Base-by-base conservation (phyloP, 1,139 yeast genomes). In the Geotrichum restrictum region DNA sequence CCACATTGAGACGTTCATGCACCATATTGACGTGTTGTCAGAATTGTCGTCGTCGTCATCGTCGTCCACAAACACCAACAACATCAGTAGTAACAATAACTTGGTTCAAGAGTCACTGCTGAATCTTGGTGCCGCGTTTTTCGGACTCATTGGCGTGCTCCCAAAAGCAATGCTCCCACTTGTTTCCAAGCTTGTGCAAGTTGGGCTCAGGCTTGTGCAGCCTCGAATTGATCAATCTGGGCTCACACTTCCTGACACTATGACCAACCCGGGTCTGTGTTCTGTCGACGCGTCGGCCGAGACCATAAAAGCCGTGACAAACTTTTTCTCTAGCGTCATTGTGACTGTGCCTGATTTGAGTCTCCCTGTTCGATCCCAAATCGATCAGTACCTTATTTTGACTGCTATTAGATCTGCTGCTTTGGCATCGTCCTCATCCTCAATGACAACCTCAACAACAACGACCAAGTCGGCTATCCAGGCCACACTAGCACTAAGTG, bases 181-280 rank as follows among this genome's bases (percentile, higher is more conserved):
- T 16, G 46, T 60, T 16, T 22, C 54, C 10, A 49, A 55, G 29
- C 56, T 62, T 13, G 56, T 62, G 48, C 51, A 53, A 51, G 52
- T 49, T 22, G 57, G 54, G 19, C 54, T 61, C 3, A 60, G 56
- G 14, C 57, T 62, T 3, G 64, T 65, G 49, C 68, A 67, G 31
- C 64, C 70, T 48, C 74, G 74, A 57, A 75, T 74, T 62, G 77
- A 73, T 63, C 48, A 51, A n/a, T 45, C 55, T 14, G 40, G 80
- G 75, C 62, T 73, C 69, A 49, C 68, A 66, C 45, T 85, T 59
- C 79, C 94, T 3, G 96, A 88, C 69, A 69, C 85, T 41, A 74
- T 85, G 45, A 81, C 93, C 1, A 87, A 85, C 64, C 77, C 85
- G 33, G 81, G 79, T 48, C 70, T 81, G 48, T 86, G 87, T 60